Conservation (phyloP, 441 rosid genomes). For the Aleurites moluccanus region DNA sequence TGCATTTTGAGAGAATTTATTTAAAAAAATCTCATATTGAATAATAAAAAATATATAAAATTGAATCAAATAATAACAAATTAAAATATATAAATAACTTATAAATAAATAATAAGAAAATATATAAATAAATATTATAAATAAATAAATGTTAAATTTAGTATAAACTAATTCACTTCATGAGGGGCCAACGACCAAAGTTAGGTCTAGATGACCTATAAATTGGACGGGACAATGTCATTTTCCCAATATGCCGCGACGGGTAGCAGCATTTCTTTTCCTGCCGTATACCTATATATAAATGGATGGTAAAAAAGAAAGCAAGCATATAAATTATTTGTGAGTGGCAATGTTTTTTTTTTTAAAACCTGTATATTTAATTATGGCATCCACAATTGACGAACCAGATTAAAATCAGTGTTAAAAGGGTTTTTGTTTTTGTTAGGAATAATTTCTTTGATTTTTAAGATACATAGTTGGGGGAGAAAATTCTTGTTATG, state of each 20-base stretch:
- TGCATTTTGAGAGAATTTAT: too few relatives aligned
- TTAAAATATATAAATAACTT: too few relatives aligned
- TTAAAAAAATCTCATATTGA: too few relatives aligned
- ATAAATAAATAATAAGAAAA: too few relatives aligned
- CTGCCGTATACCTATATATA: not conserved
- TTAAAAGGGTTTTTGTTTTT: not conserved
- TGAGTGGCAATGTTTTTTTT: not conserved
- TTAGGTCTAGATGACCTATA: too few relatives aligned
- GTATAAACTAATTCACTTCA: too few relatives aligned
- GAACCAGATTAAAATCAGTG: constrained; percentile 15
- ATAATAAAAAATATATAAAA: too few relatives aligned
- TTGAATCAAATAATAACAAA: too few relatives aligned
- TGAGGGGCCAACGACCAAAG: not conserved
- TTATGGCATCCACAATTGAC: constrained; percentile 6
- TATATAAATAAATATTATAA: too few relatives aligned
- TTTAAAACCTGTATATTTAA: not conserved
- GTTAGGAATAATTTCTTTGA: constrained; percentile 4
- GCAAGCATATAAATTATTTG: not conserved
- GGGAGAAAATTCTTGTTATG: constrained; percentile 6
- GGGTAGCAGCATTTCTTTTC: not conserved
- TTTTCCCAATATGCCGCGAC: constrained; percentile 6
- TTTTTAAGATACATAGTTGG: not conserved
- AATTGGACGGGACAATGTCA: not conserved
- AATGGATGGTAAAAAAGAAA: constrained; percentile 2
- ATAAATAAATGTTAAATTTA: too few relatives aligned